Base-by-base conservation (phyloP, 129 eudicot genomes). In the Daucus carota region DNA sequence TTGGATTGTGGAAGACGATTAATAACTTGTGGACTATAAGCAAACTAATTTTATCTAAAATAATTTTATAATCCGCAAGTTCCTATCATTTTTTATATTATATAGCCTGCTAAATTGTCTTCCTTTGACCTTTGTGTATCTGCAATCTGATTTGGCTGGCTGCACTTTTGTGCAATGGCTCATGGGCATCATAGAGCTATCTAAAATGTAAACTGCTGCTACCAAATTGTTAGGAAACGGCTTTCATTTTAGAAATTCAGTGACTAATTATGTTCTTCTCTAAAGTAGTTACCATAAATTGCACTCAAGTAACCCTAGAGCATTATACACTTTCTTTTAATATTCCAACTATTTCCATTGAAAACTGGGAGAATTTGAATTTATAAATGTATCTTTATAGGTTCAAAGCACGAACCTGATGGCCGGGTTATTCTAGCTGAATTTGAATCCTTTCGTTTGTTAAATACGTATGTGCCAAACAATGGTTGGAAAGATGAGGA, bases 401-500 rank as follows among this genome's bases (percentile, higher is more conserved):
- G 75, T 78, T 89, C 96, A 42, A 94, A 89, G 87, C 99, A 94
- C 72, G 99, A 94, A 81, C 87, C 89, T 47, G 97, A 94, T 91
- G 99, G 96, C 32, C 86, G 99, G 62, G 92, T 94, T 24, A 91
- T 91, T 31, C 72, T 91, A 75, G 99, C 94, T 75, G 99, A 94
- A 88, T 94, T 94, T 88, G 96, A 91, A 74, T 82, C 97, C 17
- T 91, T 89, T 66, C 93, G 94, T 60, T 38, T 94, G 59, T 70
- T 94, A 76, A 94, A 94, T 79, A 94, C 99, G 0, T 94, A 94
- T 77, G 96, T 83, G 38, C 99, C 99, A 48, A 94, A 94, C 86
- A 94, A 94, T 80, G 99, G 99, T 33, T 94, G 99, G 99, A 94
- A 93, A 88, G 99, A 94, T 45, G 99, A 94, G 81, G 97, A 91